Evolutionary conservation across 352 stramenopile genomes (phyloP).

Genomic region (Globisporangium takayamanum): DNA sequence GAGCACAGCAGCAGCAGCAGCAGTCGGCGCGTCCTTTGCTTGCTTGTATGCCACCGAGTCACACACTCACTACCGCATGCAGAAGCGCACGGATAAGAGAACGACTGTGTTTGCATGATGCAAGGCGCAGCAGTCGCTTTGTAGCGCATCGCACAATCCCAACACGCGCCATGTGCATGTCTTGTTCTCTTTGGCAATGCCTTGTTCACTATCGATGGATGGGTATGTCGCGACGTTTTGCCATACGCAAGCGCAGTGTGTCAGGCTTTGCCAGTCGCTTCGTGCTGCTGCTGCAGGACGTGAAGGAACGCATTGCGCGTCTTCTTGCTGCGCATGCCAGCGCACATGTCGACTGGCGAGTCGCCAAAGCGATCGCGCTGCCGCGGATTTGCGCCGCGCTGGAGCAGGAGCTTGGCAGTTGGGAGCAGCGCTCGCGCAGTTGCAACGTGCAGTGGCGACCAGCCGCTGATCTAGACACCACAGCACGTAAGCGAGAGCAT

Average conservation of each 20-base stretch:
- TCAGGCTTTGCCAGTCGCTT: not conserved
- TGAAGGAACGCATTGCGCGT: conserved; percentile 37
- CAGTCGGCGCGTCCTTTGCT: too few relatives aligned
- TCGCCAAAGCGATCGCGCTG: conserved; percentile 58
- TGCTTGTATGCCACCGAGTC: too few relatives aligned
- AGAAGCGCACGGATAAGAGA: too few relatives aligned
- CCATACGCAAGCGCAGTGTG: not conserved
- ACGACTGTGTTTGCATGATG: too few relatives aligned
- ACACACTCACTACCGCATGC: too few relatives aligned
- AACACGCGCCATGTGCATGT: too few relatives aligned
- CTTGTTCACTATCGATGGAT: not conserved
- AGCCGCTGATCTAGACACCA: conserved; percentile 44
- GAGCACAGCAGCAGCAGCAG: too few relatives aligned
- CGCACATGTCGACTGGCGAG: conserved; percentile 30
- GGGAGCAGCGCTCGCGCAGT: conserved; percentile 36
- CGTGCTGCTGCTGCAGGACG: conserved; percentile 17
- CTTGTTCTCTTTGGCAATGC: too few relatives aligned
- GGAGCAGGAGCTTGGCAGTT: conserved; percentile 45
- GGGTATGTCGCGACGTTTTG: not conserved
- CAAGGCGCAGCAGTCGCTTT: too few relatives aligned
- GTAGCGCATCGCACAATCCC: too few relatives aligned
- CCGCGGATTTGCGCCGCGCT: conserved; percentile 24
- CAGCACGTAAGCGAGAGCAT: not conserved
- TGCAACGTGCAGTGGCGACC: conserved; percentile 63
- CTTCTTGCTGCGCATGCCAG: conserved; percentile 36